These are phyloP conservation scores for Calonectria pauciramosa DNA, from an alignment of 2,329 filamentous ascomycete species.

Conservation along the genomic window DNA sequence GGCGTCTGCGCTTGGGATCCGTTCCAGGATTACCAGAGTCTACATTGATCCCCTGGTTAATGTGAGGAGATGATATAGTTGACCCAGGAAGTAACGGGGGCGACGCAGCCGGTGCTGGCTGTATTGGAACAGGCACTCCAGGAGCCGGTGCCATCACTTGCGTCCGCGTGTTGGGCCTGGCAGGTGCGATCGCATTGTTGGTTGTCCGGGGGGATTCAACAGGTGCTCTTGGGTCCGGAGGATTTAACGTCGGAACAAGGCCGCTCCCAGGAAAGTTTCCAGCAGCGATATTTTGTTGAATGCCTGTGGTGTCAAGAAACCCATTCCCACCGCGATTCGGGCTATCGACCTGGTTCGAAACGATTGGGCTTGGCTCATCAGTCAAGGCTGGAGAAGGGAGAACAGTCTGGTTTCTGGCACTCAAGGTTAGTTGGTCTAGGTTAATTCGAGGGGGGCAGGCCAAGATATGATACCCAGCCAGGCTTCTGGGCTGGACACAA, in stretches of 20 bases:
- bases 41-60: not conserved
- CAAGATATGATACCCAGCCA: not conserved
- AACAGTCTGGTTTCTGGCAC: constrained; percentile 49
- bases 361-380: constrained; percentile 68
- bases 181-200: not conserved
- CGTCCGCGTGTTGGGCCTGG: not conserved
- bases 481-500: not conserved
- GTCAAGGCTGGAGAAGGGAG: constrained; percentile 75
- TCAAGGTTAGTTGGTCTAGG: constrained; percentile 31
- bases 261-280: constrained; percentile 29
- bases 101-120: not conserved
- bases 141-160: constrained; percentile 12
- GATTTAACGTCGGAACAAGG: not conserved
- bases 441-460: not conserved
- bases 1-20: constrained; percentile 32
- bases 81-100: not conserved
- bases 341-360: constrained; percentile 52
- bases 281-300: constrained; percentile 19
- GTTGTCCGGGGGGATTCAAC: not conserved
- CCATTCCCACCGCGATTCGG: constrained; percentile 42
- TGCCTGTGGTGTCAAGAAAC: constrained; percentile 24
- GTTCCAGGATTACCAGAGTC: not conserved
- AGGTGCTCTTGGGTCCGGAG: not conserved
- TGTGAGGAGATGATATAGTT: not conserved
- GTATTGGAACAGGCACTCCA: not conserved